Conservation (phyloP, 1,284 basidiomycete species). For the Cutaneotrichosporon dermatis region DNA sequence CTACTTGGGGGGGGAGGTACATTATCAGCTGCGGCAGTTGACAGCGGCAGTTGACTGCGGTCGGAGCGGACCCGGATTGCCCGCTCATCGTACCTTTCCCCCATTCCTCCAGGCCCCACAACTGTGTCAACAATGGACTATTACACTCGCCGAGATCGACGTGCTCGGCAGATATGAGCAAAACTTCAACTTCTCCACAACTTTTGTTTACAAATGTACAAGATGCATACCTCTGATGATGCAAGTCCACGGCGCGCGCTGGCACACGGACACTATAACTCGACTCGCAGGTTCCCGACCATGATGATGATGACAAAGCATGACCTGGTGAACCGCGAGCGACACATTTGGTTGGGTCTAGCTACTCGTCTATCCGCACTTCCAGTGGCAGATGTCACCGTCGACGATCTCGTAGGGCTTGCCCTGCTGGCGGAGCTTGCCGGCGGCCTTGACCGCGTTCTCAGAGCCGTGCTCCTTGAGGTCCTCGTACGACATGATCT, state of each 20-base stretch:
- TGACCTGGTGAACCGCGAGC: background rate
- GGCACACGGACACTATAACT: constrained; percentile 4
- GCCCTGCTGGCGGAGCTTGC: constrained; percentile 92
- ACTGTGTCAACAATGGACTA: no score
- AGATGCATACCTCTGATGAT: background rate
- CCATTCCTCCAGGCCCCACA: no score
- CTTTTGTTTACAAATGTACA: background rate
- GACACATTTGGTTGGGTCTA: background rate
- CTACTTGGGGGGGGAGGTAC: no score
- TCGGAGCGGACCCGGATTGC: no score
- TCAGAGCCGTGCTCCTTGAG: constrained; percentile 90
- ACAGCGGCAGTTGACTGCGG: no score
- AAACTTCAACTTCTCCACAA: no score
- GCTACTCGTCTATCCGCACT: constrained; percentile 22
- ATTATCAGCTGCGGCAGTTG: no score
- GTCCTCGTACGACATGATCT: constrained; percentile 92
- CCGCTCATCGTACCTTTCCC: no score
- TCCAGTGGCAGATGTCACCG: constrained; percentile 51
- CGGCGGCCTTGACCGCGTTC: constrained; percentile 85
- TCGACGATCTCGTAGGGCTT: constrained; percentile 65
- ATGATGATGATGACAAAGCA: background rate
- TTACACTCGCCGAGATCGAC: no score
- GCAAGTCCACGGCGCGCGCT: background rate
- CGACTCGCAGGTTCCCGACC: background rate
- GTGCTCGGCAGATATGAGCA: no score